Evolutionary conservation across 1,284 basidiomycete species (phyloP).

Genomic region (Boletellus dicymbophilus): DNA sequence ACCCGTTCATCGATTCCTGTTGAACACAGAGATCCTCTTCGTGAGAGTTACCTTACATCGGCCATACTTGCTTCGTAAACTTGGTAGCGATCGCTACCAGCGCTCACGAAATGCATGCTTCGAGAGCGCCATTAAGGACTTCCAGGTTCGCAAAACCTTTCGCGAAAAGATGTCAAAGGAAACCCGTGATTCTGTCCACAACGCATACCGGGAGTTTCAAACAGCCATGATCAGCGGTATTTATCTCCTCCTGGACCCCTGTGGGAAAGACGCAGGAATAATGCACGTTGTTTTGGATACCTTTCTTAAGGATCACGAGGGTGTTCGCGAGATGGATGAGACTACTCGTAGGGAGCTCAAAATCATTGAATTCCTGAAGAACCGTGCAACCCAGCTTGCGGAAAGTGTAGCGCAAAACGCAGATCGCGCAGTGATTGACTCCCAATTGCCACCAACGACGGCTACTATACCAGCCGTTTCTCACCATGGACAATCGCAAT

Average conservation of each 20-base stretch:
- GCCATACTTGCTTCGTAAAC: constrained; percentile 74
- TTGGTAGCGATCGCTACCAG: constrained; percentile 73
- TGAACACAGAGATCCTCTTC: constrained; percentile 80
- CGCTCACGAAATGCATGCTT: constrained; percentile 78
- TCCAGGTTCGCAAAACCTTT: constrained; percentile 68
- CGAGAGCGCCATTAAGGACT: constrained; percentile 78
- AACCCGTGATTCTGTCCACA: constrained; percentile 67
- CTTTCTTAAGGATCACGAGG: constrained; percentile 75
- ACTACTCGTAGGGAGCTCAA: constrained; percentile 79
- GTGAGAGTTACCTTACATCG: constrained; percentile 78
- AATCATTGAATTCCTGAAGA: constrained; percentile 78
- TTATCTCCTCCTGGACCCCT: constrained; percentile 77
- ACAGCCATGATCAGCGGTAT: constrained; percentile 86
- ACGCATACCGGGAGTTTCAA: constrained; percentile 83
- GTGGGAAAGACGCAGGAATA: constrained; percentile 60
- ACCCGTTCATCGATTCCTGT: constrained; percentile 75
- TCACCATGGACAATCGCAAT: constrained; percentile 33
- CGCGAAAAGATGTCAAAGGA: constrained; percentile 60
- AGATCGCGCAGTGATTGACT: constrained; percentile 23
- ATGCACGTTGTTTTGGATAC: constrained; percentile 80
- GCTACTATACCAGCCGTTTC: constrained; percentile 27
- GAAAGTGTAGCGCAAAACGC: constrained; percentile 31
- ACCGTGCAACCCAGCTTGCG: constrained; percentile 57
- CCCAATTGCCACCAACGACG: constrained; percentile 53
- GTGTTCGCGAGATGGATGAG: constrained; percentile 70